Evolutionary conservation across 169 alveolate genomes (phyloP), one percentile per base, ranked within the genome.

Genomic region (Eimeria acervulina): DNA sequence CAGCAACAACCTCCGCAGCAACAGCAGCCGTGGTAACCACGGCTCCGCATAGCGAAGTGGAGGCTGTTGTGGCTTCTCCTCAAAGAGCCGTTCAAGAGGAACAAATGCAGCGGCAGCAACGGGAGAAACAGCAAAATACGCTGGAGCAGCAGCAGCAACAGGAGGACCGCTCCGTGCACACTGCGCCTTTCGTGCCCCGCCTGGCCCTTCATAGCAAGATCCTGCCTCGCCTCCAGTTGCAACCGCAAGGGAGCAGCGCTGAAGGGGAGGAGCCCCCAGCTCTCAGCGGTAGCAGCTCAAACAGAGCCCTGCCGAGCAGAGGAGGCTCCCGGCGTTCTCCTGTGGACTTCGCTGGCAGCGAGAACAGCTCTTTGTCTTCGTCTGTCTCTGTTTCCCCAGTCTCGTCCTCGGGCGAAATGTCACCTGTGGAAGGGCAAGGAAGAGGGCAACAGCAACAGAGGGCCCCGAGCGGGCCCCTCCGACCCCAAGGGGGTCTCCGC

Each of bases 101-200:
- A 12, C 68, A 12, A 59, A 13, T 12, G 68, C 68, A 59, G 68
- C 68, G n/a, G 26, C 68, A 38, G 63, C 88, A 59, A 21, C 26
- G 3, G 91, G 72, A 83, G 40, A 36, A 13, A 13, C 42, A 36
- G n/a, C 72, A 33, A 33, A 33, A 13, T 17, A 51, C 15, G 52
- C 40, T 51, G 70, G 51, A 40, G 61, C 87, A 76, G 23, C 87
- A 76, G 59, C 59, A 51, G 15, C 59, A 33, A 26, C 87, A 42
- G 21, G 63, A 44, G 61, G 33, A 21, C 40, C 59, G 87, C 33
- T 17, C 87, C 87, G 17, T 63, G 38, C 59, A 76, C 63, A 51
- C 74, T 81, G 72, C 44, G 17, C 74, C 70, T 28, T 26, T 61
- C 93, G 93, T 85, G 38, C 93, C 93, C 80, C 93, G 66, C 42